Evolutionary conservation across 345 rosid genomes (phyloP).

Genomic region (Toxicodendron radicans): DNA sequence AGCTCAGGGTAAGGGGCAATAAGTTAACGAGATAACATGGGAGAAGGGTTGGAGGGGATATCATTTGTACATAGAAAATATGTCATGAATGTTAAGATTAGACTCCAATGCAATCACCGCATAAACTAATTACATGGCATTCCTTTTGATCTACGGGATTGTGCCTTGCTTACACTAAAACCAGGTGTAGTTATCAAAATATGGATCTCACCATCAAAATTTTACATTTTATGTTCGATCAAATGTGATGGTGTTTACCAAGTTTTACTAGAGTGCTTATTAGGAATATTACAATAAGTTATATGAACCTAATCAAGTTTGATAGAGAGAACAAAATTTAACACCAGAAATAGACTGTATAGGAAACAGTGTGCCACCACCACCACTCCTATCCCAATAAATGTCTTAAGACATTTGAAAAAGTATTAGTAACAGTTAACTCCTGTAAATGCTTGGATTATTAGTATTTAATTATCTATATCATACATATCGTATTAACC

Average conservation of each 20-base stretch:
- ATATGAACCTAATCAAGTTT: too few species aligned
- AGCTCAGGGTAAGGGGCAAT: not conserved
- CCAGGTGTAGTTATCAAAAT: not conserved
- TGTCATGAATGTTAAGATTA: not conserved
- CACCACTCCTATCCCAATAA: too few species aligned
- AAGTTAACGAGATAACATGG: too few species aligned
- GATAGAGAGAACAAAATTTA: not conserved
- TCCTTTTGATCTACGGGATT: not conserved
- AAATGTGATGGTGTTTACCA: too few species aligned
- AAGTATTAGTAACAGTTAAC: not conserved
- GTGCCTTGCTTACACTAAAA: not conserved
- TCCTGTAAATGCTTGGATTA: not conserved
- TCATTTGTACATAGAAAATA: not conserved
- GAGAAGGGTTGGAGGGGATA: not conserved
- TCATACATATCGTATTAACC: not conserved
- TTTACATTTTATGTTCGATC: not conserved
- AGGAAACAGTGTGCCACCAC: not conserved
- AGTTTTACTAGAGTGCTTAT: too few species aligned
- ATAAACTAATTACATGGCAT: not conserved
- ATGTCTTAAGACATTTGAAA: too few species aligned
- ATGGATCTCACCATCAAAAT: not conserved
- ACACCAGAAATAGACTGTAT: not conserved
- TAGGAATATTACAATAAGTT: too few species aligned
- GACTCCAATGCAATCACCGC: not conserved
- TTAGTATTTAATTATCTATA: not conserved